Conservation (phyloP, 805 yeast genomes). For the Suhomyces kilbournensis region DNA sequence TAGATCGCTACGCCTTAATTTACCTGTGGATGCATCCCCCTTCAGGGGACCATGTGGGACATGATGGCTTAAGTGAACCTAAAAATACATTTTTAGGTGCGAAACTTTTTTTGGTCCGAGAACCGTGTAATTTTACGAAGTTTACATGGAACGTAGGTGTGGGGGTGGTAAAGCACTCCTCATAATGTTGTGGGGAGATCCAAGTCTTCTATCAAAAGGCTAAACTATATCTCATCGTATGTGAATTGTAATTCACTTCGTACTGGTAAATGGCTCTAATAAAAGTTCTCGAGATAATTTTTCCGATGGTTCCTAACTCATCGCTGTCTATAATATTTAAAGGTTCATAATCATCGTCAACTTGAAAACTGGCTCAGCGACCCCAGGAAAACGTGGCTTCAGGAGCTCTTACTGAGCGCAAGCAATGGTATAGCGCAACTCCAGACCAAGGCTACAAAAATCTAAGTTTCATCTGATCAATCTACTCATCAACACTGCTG, state of each 20-base stretch:
- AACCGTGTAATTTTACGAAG: not conserved
- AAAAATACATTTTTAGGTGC: not conserved
- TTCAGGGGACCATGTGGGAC: not conserved
- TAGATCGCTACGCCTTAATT: not conserved
- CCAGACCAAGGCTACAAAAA: not conserved
- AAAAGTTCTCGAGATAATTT: not conserved
- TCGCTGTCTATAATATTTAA: not conserved
- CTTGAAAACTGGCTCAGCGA: not conserved
- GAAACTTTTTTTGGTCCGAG: not conserved
- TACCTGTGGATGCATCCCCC: not conserved
- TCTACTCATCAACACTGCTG: not conserved
- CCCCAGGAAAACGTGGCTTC: not conserved
- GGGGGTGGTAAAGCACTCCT: not conserved
- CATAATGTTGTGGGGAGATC: not conserved
- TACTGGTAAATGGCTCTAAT: not conserved
- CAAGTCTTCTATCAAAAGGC: not conserved
- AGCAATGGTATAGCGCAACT: not conserved
- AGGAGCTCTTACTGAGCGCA: not conserved
- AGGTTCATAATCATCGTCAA: not conserved
- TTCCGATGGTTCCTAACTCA: not conserved
- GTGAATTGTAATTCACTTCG: not conserved
- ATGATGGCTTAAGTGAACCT: not conserved
- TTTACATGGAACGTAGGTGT: not conserved
- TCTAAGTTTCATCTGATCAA: not conserved
- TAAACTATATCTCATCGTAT: not conserved